Percentiles rank a stretch among this genome's conserved stretches.
Conservation (phyloP, 176 grass and related monocot genomes). For the Aegilops longissima region DNA sequence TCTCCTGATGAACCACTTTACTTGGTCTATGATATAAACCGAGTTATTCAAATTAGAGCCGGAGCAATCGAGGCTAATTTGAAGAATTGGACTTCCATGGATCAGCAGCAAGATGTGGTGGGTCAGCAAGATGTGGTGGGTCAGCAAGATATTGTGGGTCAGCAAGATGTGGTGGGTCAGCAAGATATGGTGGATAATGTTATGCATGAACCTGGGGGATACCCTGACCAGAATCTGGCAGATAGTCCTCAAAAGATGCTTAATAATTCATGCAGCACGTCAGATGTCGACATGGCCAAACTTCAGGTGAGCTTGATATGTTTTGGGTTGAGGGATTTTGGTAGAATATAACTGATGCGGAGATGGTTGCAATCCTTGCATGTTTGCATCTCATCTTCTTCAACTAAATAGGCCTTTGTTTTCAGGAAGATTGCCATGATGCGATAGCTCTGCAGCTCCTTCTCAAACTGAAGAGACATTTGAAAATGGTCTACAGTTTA, state of each 20-base stretch:
- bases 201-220: slow-evolving; percentile 50
- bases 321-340: slow-evolving; percentile 20
- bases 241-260: slow-evolving; percentile 37
- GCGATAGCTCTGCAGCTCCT: slow-evolving; percentile 91
- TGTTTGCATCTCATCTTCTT: slow-evolving; percentile 17
- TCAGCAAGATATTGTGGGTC: background rate
- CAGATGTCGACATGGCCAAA: slow-evolving; percentile 54
- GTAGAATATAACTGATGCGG: slow-evolving; percentile 3
- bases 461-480: slow-evolving; percentile 90
- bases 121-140: slow-evolving; percentile 28
- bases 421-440: slow-evolving; percentile 83
- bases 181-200: slow-evolving; percentile 22
- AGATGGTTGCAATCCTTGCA: background rate
- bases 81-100: slow-evolving; percentile 86
- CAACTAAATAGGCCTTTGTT: slow-evolving; percentile 29
- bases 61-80: slow-evolving; percentile 86
- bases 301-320: slow-evolving; percentile 60
- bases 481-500: slow-evolving; percentile 88
- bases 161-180: slow-evolving; percentile 9
- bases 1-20: slow-evolving; percentile 92
- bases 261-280: slow-evolving; percentile 54
- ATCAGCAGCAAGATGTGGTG: slow-evolving; percentile 41
- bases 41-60: slow-evolving; percentile 89
- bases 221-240: slow-evolving; percentile 35
- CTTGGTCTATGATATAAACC: slow-evolving; percentile 98